Conservation (phyloP, 805 yeast genomes). For the Myxozyma sirexii region DNA sequence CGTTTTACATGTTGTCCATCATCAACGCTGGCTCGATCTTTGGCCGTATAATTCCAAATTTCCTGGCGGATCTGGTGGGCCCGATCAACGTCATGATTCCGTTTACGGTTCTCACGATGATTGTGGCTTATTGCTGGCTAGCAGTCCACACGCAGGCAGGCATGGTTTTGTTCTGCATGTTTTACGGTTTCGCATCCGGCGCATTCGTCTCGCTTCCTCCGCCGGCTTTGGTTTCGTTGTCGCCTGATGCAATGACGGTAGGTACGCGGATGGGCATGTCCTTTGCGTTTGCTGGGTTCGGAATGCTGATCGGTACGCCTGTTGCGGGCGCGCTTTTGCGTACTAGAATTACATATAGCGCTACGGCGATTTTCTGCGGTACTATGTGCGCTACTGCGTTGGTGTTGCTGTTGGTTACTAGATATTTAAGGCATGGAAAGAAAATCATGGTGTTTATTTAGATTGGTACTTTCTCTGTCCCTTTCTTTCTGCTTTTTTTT, state of each 20-base stretch:
- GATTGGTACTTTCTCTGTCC: no score
- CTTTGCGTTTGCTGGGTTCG: conserved; percentile 58
- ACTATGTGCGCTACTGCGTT: conserved; percentile 10
- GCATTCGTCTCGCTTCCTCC: conserved; percentile 43
- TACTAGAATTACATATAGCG: conserved; percentile 33
- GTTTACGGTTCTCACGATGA: conserved; percentile 37
- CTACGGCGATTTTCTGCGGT: conserved; percentile 30
- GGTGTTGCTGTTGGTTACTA: conserved; percentile 4
- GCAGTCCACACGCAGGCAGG: conserved; percentile 39
- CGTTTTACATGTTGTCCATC: conserved; percentile 42
- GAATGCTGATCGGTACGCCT: conserved; percentile 42
- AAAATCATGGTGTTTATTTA: not conserved
- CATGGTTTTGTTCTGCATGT: conserved; percentile 38
- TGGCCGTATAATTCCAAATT: conserved; percentile 56
- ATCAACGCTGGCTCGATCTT: conserved; percentile 46
- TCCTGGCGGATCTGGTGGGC: conserved; percentile 54
- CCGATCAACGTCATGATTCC: conserved; percentile 49
- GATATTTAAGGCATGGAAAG: conserved; percentile 9
- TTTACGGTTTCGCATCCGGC: conserved; percentile 43
- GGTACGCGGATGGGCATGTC: conserved; percentile 61
- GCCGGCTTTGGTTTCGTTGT: conserved; percentile 38
- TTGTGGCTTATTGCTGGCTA: conserved; percentile 45
- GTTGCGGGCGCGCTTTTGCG: conserved; percentile 40
- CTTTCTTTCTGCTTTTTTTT: no score
- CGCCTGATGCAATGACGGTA: conserved; percentile 35